Evolutionary conservation across 2,329 filamentous ascomycete genomes (phyloP).

Genomic region (Fusarium verrucosum): DNA sequence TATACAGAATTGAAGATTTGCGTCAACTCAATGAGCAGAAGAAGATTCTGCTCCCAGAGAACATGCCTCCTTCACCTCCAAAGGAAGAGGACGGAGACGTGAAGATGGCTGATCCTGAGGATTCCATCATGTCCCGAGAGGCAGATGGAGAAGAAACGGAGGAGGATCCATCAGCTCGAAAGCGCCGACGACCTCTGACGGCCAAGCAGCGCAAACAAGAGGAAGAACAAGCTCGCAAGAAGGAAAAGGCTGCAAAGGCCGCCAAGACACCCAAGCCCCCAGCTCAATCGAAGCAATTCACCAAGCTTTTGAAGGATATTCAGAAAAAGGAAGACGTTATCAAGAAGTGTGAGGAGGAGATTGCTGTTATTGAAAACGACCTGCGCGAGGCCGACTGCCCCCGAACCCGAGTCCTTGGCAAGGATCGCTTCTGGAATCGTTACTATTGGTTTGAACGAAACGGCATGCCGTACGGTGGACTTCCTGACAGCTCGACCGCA

Average conservation of each 20-base stretch:
- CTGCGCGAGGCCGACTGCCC: constrained; percentile 93
- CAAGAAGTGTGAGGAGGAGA: constrained; percentile 83
- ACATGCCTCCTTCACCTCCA: constrained; percentile 70
- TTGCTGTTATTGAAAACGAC: constrained; percentile 87
- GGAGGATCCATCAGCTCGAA: constrained; percentile 67
- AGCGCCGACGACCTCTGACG: constrained; percentile 62
- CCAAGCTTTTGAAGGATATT: constrained; percentile 87
- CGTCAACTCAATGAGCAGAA: constrained; percentile 76
- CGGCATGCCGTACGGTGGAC: constrained; percentile 92
- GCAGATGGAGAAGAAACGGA: constrained; percentile 77
- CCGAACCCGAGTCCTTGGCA: constrained; percentile 86
- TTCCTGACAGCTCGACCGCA: constrained; percentile 88
- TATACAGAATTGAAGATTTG: constrained; percentile 72
- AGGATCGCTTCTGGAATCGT: constrained; percentile 96
- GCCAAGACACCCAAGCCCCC: constrained; percentile 69
- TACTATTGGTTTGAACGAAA: constrained; percentile 99
- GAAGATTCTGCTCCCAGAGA: constrained; percentile 77
- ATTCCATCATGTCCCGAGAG: constrained; percentile 63
- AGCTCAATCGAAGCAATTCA: constrained; percentile 87
- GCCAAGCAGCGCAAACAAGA: constrained; percentile 83
- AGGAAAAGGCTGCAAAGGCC: constrained; percentile 70
- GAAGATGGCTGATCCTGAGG: constrained; percentile 71
- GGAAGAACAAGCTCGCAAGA: constrained; percentile 72
- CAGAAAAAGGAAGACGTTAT: constrained; percentile 85
- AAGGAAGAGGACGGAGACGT: constrained; percentile 67